Evolutionary conservation across 495 filamentous ascomycete species (phyloP).

Genomic region (Lasiosphaeria ovina): DNA sequence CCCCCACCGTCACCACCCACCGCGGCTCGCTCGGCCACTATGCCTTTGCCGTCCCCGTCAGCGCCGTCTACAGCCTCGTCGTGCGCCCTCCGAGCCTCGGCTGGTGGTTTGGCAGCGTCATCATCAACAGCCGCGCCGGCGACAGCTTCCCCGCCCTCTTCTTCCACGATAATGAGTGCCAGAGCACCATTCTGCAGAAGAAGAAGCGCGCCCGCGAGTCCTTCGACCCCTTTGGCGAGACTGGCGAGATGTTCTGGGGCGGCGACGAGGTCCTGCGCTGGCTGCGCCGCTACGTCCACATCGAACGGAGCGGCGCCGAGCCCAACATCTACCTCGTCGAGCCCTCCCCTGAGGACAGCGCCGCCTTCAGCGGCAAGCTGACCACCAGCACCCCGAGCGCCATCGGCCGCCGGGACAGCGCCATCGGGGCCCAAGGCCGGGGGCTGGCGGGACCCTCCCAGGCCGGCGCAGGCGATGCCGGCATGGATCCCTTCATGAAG

Average conservation of each 20-base stretch:
- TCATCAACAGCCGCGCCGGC: conserved; percentile 86
- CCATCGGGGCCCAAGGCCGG: conserved; percentile 30
- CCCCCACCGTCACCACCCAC: conserved; percentile 76
- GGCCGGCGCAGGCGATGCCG: conserved; percentile 53
- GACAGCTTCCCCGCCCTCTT: conserved; percentile 94
- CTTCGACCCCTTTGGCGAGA: conserved; percentile 87
- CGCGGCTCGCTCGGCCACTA: conserved; percentile 73
- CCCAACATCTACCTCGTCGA: conserved; percentile 88
- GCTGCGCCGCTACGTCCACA: conserved; percentile 76
- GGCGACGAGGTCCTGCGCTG: conserved; percentile 94
- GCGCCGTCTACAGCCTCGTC: conserved; percentile 83
- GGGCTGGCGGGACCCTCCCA: conserved; percentile 23
- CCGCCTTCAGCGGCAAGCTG: conserved; percentile 69
- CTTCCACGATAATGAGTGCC: conserved; percentile 96
- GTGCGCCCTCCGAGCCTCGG: conserved; percentile 90
- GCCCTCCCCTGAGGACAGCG: conserved; percentile 76
- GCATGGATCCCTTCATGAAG: conserved; percentile 95
- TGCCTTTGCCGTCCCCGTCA: conserved; percentile 88
- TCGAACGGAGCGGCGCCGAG: conserved; percentile 81
- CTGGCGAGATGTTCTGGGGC: conserved; percentile 90
- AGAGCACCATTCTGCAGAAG: conserved; percentile 90
- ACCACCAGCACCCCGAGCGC: conserved; percentile 40
- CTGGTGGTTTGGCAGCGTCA: conserved; percentile 96
- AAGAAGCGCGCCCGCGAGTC: conserved; percentile 76
- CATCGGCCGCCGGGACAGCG: conserved; percentile 40